Evolutionary conservation across 1,284 basidiomycete species (phyloP), one percentile per base, ranked within the genome.

Genomic region (Moesziomyces sp.): DNA sequence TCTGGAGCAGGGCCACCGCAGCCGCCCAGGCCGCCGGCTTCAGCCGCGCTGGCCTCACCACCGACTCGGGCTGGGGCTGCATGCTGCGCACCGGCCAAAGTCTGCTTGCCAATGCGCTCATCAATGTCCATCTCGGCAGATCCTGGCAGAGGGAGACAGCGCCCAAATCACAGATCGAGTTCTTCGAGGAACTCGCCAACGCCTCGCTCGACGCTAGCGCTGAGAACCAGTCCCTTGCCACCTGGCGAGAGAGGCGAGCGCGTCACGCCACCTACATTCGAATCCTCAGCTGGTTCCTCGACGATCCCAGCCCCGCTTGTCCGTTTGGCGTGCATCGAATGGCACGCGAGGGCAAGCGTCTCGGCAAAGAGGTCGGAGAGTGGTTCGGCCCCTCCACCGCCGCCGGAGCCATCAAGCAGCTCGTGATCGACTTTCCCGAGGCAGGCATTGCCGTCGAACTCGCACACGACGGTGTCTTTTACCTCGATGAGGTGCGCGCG

Each of bases 361-460:
- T 97, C 1, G 96, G 96, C 14, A 97, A 93, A 75, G 93, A 95
- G 75, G 92, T 97, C 0, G 96, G 96, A 3, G 92, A 94, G 84
- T 98, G 96, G 96, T 98, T 98, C 80, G 96, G 96, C 0, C 96
- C 96, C 0, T 96, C 93, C 82, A 96, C 93, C 0, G 96, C 96
- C 30, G 94, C 95, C 7, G 94, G 94, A 38, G 95, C 94, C 16
- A 92, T 98, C 86, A 93, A 92, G 91, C 64, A 76, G 56, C 70
- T 83, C 0, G 89, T 97, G 9, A 46, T 52, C 5, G 88, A 89
- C 0, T 97, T 92, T 85, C 90, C 92, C 2, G 90, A 92, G 52
- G 90, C 91, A 35, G 91, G 91, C 0, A 86, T 98, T 10, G 90
- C 92, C 7, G 93, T 97, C 0, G 89, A 91, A 3, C 88, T 94